Base-by-base conservation (phyloP, 1,139 yeast genomes). In the Diutina scorzettiae region DNA sequence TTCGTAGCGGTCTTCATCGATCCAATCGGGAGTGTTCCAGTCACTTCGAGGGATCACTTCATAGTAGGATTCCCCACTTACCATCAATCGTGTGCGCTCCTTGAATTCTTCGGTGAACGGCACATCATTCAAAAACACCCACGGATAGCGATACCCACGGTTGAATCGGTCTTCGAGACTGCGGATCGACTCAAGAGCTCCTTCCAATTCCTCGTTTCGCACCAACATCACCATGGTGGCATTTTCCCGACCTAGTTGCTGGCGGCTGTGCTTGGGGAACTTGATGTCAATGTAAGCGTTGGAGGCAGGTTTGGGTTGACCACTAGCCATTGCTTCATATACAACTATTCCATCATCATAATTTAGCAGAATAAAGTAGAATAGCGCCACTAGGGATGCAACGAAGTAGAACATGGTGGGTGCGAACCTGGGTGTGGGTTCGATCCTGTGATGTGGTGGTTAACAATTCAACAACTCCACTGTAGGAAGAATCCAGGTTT, bases 1-100 rank as follows among this genome's bases (percentile, higher is more conserved):
- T 24, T 60, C 54, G 5, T 66, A 46, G 45, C 54, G 58, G 2
- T 53, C 47, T 37, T 53, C 51, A 47, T 66, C 64, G 1, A 69
- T 67, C 45, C 57, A 63, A 0, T 49, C 45, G 0, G 74, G 74
- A 2, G 67, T 63, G 28, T 66, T 53, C 74, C 74, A 69, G 50
- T 69, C 71, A 18, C 53, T 57, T 25, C 45, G 48, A 0, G 74
- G 73, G 2, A 69, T 63, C 39, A 69, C 53, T 46, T 69, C 74
- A 49, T 69, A 66, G 48, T 46, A 69, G 1, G 89, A 77, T 41
- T 72, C 59, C 0, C 96, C 93, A 46, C 89, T 80, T 0, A 89
- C 95, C 95, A 89, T 83, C 24, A 84, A 71, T 1, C 81, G 66
- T 0, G 96, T 87, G 49, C 74, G 56, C 42, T 65, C 71, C 18